A percentile compares a stretch with the other conserved stretches of the same genome.
These are phyloP conservation scores for Pichia pseudocactophila DNA, from an alignment of 805 yeast genomes.

Conservation along the genomic window DNA sequence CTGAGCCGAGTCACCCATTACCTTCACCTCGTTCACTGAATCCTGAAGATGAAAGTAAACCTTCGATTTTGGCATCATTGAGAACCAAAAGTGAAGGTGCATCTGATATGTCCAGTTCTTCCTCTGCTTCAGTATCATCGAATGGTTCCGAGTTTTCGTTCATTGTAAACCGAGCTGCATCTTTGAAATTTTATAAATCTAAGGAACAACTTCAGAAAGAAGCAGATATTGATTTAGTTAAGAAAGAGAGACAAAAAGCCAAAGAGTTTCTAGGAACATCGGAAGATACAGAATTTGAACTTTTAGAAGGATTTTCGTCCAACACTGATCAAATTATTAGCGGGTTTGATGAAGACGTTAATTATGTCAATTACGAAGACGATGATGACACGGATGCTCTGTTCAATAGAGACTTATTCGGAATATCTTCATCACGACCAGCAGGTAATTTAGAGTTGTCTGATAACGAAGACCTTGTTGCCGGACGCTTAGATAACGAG, in stretches of 20 bases:
- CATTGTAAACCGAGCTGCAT: constrained; percentile 22
- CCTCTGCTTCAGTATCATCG: constrained; percentile 10
- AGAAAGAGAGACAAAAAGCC: constrained; percentile 2
- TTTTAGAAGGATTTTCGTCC: constrained; percentile 17
- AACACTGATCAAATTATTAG: not conserved
- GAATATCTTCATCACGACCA: constrained; percentile 5
- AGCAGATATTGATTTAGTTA: constrained; percentile 12
- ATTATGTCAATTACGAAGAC: constrained; percentile 20
- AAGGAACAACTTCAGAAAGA: constrained; percentile 24
- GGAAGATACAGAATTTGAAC: constrained; percentile 15
- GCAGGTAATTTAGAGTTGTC: constrained; percentile 48
- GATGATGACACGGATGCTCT: constrained; percentile 32
- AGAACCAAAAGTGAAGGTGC: not conserved
- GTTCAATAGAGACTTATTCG: constrained; percentile 30
- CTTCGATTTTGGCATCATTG: not conserved
- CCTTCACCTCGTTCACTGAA: constrained; percentile 5
- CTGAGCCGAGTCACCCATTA: constrained; percentile 4
- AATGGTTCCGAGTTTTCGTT: constrained; percentile 26
- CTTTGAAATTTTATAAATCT: constrained; percentile 31
- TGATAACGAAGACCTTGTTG: constrained; percentile 34
- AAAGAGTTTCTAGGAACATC: constrained; percentile 11
- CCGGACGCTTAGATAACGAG: too few relatives aligned
- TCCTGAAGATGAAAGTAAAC: too few relatives aligned
- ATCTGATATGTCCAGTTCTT: constrained; percentile 15
- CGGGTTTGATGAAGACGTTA: constrained; percentile 7